Evolutionary conservation across 2,329 filamentous ascomycete genomes (phyloP), one percentile per base, ranked within the genome.

Genomic region (Nemania sp.): DNA sequence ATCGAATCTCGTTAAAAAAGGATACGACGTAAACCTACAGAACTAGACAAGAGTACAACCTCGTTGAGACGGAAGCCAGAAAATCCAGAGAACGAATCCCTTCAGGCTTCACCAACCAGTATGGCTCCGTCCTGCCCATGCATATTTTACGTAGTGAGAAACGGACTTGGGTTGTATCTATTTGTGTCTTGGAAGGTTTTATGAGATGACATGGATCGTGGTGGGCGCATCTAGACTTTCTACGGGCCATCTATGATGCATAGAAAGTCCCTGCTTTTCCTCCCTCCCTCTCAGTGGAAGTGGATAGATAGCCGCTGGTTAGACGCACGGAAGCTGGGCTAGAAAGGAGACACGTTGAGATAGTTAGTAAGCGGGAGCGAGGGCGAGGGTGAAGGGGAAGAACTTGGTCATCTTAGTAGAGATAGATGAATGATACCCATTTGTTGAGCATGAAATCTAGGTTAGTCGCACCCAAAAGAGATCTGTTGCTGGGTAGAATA

Each of bases 391-490:
- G 50, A 39, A 15, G 7, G 25, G 3, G 46, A 59, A 60, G 39
- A 60, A 21, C 54, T 64, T 13, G 60, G 60, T 66, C 67, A 65
- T 67, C 66, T 57, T 69, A 67, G 25, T 29, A 29, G 9, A 57
- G 54, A 65, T 69, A 70, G 68, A 70, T 71, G 67, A 70, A 71
- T 71, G 69, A 71, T 71, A 71, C 69, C 69, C 69, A 71, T 62
- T 62, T 64, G 58, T 62, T 64, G 58, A 64, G 54, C 47, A 49
- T 50, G 56, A 57, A 9, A 17, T 42, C 12, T 25, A 4, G 25
- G 25, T 7, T 29, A 7, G 25, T 29, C 25, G 25, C 25, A 29
- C 25, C 25, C n/a, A n/a, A 29, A 3, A 29, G 25, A 29, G 25
- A 29, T 4, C 25, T 29, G 25, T 29, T 29, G 25, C 7, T 7